A percentile compares a stretch with the other conserved stretches of the same genome.
phyloP scores from a whole-genome alignment of 2,329 filamentous ascomycete genomes.

The Talaromyces sp. region DNA sequence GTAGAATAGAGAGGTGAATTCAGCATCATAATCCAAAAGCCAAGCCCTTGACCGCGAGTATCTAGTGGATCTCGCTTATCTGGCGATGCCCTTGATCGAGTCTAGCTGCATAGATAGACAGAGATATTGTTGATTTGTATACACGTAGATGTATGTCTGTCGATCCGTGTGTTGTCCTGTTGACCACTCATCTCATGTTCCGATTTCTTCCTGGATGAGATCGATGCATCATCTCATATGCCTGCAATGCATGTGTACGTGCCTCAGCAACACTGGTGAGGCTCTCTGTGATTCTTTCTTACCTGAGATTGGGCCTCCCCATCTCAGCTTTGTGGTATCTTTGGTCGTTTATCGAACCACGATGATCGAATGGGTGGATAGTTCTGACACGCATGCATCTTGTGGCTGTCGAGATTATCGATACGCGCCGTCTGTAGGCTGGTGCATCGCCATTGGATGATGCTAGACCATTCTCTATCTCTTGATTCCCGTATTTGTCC shows the following conservation, averaged over 20 bases:
- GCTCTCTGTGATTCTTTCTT: not conserved
- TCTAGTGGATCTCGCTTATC: constrained; percentile 5
- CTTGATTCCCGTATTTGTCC: not conserved
- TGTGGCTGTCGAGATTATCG: not conserved
- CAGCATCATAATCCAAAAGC: not conserved
- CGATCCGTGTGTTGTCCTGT: constrained; percentile 2
- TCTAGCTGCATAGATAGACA: not conserved
- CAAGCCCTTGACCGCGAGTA: constrained; percentile 13
- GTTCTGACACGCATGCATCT: not conserved
- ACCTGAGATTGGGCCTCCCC: not conserved
- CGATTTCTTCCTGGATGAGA: constrained; percentile 11
- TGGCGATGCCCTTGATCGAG: not conserved
- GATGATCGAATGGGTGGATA: not conserved
- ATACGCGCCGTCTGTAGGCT: not conserved
- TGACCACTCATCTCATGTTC: constrained; percentile 5
- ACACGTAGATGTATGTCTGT: not conserved
- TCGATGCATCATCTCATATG: not conserved
- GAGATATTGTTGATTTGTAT: not conserved
- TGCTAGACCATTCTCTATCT: not conserved
- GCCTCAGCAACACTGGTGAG: not conserved
- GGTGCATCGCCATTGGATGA: not conserved
- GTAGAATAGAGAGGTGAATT: not conserved
- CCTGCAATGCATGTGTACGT: not conserved
- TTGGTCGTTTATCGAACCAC: not conserved
- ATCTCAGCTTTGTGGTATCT: not conserved